Evolutionary conservation across 768 basidiomycete species (phyloP), one percentile per base, ranked within the genome.

Genomic region (Lactifluus piperatus): DNA sequence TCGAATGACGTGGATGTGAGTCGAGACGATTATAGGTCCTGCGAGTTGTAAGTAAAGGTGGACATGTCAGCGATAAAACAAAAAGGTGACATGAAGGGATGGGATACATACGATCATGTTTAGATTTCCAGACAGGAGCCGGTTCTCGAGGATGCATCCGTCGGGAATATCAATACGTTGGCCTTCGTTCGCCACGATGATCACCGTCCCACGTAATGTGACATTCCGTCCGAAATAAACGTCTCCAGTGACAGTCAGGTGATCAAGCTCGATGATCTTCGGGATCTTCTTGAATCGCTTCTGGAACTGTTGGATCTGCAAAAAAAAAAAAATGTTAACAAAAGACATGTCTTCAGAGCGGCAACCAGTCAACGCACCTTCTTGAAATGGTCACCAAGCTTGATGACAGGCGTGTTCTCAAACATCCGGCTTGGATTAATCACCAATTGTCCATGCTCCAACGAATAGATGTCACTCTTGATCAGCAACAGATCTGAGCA

Each of bases 231-330:
- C 84, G 69, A 85, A 84, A 71, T 76, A 76, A 49, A 86, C 82
- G 63, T 85, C 83, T 27, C 84, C 84, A 29, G 82, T 79, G 56
- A 87, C 82, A 24, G 86, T 88, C 67, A 88, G 74, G 70, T 88
- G 86, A 72, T 87, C 86, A 46, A 86, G 76, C 70, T 88, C 86
- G 62, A 83, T 73, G 64, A 87, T 83, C 70, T 80, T 80, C 36
- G 86, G 86, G 56, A 88, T 85, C 70, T 81, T 81, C 74, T 83
- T 83, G 82, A 87, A 86, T 14, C 85, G 79, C 67, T 85, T 84
- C 72, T 86, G 82, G 75, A 86, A 86, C 64, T 82, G 72, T 51
- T 74, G 74, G 56, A 82, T 81, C 75, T 73, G 47, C 24, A 27
- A 13, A 9, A 22, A 29, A 20, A 20, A n/a, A 24, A 24, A 29